Base-by-base conservation (phyloP, 2,329 filamentous ascomycete species). In the Calonectria pauciramosa region DNA sequence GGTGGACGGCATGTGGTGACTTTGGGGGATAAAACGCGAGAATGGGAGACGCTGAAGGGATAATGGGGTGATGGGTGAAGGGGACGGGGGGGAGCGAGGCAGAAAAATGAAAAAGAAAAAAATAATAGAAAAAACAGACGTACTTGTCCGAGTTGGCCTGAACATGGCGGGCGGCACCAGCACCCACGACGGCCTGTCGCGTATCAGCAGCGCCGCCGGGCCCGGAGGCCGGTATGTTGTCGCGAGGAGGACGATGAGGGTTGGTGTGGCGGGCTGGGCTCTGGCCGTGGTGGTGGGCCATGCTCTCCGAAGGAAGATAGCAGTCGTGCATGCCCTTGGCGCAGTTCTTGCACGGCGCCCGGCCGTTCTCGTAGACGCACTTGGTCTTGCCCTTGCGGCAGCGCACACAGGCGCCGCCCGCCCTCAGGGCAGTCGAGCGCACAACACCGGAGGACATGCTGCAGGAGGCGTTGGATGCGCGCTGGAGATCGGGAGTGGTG, bases 351-450 rank as follows among this genome's bases (percentile, higher is more conserved):
- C 90, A 92, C 16, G 90, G 90, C n/a, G 90, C 89, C 82, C 90
- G 87, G 67, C 90, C 90, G 79, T 91, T 91, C 76, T 92, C 90
- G 85, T 92, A 92, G 80, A 92, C 90, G 76, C 90, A 92, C 80
- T 91, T 92, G 68, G 90, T 92, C 84, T 92, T 92, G 85, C 90
- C 90, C 82, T 92, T 92, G 82, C 90, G 90, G 84, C 90, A 92
- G 83, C 90, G 90, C 78, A 92, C 90, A 78, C 90, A 92, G 80
- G 90, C 90, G 80, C 90, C 90, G 82, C 90, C 90, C 82, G 90
- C 90, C 81, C 90, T 87, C 70, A 91, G 89, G 83, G 90, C 90
- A 77, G 90, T 92, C 80, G 89, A 89, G 84, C 90, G 89, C 81
- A 90, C 88, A 77, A 89, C 83, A 79, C 82, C 86, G 71, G 88